Conservation (phyloP, 1,284 basidiomycete genomes). For the Rhodotorula sp. region DNA sequence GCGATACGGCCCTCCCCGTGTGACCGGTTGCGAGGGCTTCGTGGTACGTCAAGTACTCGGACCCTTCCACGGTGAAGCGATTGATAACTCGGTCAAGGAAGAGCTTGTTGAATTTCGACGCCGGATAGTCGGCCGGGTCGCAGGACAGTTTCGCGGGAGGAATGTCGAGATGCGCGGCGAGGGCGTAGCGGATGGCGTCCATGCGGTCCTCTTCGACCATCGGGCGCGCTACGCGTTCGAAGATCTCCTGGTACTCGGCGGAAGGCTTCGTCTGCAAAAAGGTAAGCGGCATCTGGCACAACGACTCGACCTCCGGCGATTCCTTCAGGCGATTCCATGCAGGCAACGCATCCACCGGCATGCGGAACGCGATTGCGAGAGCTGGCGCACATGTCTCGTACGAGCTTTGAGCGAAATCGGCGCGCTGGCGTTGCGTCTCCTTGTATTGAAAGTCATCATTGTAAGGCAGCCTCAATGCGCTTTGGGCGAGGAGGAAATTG, state of each 20-base stretch:
- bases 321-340: too few species aligned
- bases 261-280: neutral
- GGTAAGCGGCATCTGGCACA: too few species aligned
- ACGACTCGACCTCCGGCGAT: too few species aligned
- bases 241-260: neutral
- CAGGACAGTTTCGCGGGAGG: too few species aligned
- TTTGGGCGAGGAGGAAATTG: too few species aligned
- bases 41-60: neutral
- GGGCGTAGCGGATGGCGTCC: neutral
- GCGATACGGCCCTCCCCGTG: neutral
- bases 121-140: neutral
- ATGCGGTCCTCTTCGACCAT: neutral
- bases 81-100: neutral
- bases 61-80: neutral
- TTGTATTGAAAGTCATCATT: too few species aligned
- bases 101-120: neutral
- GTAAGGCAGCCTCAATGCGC: too few species aligned
- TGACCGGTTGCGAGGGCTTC: neutral
- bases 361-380: too few species aligned
- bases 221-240: neutral
- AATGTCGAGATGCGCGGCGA: neutral
- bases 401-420: too few species aligned
- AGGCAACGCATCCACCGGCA: too few species aligned
- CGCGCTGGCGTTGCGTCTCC: too few species aligned
- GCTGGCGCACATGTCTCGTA: too few species aligned